Evolutionary conservation across 2,329 filamentous ascomycete genomes (phyloP).

Genomic region (Aciculosporium take): DNA sequence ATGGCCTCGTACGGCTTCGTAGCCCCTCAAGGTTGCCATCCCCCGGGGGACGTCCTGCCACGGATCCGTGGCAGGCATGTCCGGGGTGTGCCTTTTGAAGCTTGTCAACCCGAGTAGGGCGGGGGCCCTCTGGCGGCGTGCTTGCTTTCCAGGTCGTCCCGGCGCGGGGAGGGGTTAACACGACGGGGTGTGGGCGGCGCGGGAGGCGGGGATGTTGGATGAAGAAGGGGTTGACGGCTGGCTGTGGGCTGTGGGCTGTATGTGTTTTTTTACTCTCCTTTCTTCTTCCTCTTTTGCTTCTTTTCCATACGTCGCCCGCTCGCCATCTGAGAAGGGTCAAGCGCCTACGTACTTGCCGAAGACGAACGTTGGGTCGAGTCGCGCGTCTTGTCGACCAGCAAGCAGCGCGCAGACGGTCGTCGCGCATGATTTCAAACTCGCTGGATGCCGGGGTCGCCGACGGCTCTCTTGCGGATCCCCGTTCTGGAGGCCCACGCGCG

Average conservation of each 20-base stretch:
- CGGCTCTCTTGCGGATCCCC: constrained; percentile 20
- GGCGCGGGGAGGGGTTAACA: neutral
- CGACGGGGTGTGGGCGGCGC: no score
- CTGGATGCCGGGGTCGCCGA: constrained; percentile 34
- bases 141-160: neutral
- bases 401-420: constrained; percentile 35
- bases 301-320: constrained; percentile 26
- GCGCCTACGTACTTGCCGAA: constrained; percentile 19
- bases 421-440: constrained; percentile 47
- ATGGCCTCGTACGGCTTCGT: no score
- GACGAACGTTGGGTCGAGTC: constrained; percentile 13
- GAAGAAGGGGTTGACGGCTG: no score
- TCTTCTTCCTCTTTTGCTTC: no score
- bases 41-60: neutral
- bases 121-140: neutral
- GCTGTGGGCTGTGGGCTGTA: no score
- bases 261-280: no score
- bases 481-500: constrained; percentile 26
- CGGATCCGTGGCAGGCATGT: neutral
- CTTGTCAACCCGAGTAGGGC: neutral
- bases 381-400: constrained; percentile 30
- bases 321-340: constrained; percentile 29
- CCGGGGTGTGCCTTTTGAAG: neutral
- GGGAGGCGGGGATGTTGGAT: no score
- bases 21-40: neutral